Evolutionary conservation across 495 filamentous ascomycete genomes (phyloP).

Genomic region (Hypoxylon lienhwacheense): DNA sequence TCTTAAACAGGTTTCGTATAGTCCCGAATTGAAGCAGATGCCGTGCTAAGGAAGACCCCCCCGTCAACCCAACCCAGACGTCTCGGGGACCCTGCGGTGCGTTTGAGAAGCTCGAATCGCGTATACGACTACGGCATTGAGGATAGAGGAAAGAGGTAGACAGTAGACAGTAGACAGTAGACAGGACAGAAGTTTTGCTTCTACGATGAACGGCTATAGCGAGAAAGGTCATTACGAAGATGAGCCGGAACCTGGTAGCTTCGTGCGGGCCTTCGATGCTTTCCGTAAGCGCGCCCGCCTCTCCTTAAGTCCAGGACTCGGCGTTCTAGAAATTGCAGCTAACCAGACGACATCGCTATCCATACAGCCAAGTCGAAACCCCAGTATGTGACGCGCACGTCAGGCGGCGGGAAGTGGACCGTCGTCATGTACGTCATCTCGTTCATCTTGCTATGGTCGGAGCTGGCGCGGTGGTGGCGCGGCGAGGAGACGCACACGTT

Average conservation of each 20-base stretch:
- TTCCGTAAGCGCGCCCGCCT: conserved; percentile 68
- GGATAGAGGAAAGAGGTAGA: too few relatives aligned
- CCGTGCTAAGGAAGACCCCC: conserved; percentile 27
- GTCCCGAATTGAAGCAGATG: conserved; percentile 20
- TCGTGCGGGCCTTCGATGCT: conserved; percentile 89
- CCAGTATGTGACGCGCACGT: conserved; percentile 80
- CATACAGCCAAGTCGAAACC: conserved; percentile 86
- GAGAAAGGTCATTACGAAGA: conserved; percentile 73
- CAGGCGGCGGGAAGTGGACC: conserved; percentile 91
- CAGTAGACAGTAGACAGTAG: too few relatives aligned
- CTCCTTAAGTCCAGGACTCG: neutral
- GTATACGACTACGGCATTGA: conserved; percentile 3
- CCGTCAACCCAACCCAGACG: conserved; percentile 14
- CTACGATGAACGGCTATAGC: conserved; percentile 61
- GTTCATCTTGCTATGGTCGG: conserved; percentile 69
- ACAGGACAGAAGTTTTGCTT: neutral
- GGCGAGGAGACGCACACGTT: conserved; percentile 87
- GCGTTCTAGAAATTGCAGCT: conserved; percentile 19
- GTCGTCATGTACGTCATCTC: conserved; percentile 74
- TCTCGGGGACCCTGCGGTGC: conserved; percentile 28
- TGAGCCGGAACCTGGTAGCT: conserved; percentile 65
- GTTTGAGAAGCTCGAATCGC: conserved; percentile 22
- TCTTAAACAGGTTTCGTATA: neutral
- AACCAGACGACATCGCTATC: conserved; percentile 15
- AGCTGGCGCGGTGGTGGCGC: conserved; percentile 78